Evolutionary conservation across 305 asterid genomes (phyloP).

Genomic region (Salvia sclarea): DNA sequence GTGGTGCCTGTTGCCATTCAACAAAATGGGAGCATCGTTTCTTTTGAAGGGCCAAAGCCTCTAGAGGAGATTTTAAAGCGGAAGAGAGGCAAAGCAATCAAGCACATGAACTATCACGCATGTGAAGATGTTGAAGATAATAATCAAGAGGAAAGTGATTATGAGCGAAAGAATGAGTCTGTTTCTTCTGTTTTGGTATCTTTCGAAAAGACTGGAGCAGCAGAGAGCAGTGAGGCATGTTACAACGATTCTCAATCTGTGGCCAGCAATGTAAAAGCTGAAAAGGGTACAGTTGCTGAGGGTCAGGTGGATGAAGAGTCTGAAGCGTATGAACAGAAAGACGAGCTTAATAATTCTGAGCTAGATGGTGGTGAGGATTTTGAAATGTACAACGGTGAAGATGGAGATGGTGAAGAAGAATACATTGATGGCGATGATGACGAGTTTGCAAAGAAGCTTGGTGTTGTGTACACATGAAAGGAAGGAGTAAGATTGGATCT

Average conservation of each 20-base stretch:
- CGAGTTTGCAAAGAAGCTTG: conserved; percentile 1
- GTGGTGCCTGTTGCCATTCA: conserved; percentile 34
- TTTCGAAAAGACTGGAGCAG: not conserved
- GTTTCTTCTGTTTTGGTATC: not conserved
- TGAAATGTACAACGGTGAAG: not conserved
- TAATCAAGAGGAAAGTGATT: conserved; percentile 17
- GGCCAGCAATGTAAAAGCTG: not conserved
- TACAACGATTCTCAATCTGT: not conserved
- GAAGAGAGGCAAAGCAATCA: conserved; percentile 42
- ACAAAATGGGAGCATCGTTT: conserved; percentile 33
- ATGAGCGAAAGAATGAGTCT: not conserved
- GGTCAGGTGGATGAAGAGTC: not conserved
- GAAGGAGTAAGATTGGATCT: not conserved
- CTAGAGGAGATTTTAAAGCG: conserved; percentile 62
- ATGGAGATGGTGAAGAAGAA: not conserved
- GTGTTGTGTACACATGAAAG: not conserved
- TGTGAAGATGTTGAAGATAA: conserved; percentile 24
- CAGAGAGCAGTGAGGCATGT: not conserved
- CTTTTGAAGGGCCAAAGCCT: conserved; percentile 72
- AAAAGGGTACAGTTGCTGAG: not conserved
- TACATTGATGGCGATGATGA: not conserved
- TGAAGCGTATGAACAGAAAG: not conserved
- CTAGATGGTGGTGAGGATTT: not conserved
- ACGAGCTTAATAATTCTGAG: not conserved
- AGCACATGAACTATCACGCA: not conserved